Conservation (phyloP, 805 yeast genomes). For the Candida chauliodis region DNA sequence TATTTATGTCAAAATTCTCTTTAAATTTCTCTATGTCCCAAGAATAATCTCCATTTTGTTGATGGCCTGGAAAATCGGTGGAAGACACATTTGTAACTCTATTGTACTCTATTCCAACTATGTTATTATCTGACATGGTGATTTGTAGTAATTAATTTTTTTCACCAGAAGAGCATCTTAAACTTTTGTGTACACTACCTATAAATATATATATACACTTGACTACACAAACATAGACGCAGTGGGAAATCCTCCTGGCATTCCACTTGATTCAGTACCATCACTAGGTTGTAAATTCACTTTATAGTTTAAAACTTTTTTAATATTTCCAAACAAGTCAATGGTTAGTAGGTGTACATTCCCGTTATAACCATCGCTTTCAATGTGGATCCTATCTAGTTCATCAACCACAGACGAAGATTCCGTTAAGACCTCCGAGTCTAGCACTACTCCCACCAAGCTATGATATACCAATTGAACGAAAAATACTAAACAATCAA, state of each 20-base stretch:
- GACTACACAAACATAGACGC: conserved; percentile 9
- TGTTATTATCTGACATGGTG: conserved; percentile 29
- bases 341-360: conserved; percentile 29
- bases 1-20: conserved; percentile 59
- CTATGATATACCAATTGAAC: conserved; percentile 31
- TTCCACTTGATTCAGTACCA: not conserved
- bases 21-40: conserved; percentile 87
- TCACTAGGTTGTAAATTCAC: not conserved
- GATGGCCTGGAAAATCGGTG: conserved; percentile 90
- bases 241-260: conserved; percentile 5
- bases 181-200: not conserved
- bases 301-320: conserved; percentile 10
- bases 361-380: conserved; percentile 39
- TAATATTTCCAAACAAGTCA: conserved; percentile 18
- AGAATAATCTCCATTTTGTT: conserved; percentile 56
- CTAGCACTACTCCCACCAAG: conserved; percentile 30
- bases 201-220: conserved; percentile 9
- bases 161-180: conserved; percentile 2
- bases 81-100: conserved; percentile 86
- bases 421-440: conserved; percentile 23
- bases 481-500: conserved; percentile 23
- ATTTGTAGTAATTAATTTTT: not conserved
- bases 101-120: conserved; percentile 85
- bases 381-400: conserved; percentile 15
- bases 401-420: conserved; percentile 3